Evolutionary conservation across 768 basidiomycete species (phyloP).

Genomic region (Kwoniella europaea): DNA sequence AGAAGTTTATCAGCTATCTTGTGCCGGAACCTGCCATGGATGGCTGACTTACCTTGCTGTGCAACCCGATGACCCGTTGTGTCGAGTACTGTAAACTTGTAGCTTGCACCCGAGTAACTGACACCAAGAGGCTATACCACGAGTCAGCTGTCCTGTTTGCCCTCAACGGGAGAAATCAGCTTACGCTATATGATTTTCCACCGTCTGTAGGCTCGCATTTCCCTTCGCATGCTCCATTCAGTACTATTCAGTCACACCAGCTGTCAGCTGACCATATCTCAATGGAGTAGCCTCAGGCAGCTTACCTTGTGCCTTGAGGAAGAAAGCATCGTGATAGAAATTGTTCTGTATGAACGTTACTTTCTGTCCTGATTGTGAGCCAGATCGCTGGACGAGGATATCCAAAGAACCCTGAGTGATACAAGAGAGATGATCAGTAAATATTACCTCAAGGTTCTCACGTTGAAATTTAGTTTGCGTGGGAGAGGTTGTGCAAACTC

Average conservation of each 20-base stretch:
- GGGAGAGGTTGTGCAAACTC: slow-evolving; percentile 47
- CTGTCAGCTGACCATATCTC: slow-evolving; percentile 2
- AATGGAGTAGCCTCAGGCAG: slow-evolving; percentile 17
- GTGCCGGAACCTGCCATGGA: neutral
- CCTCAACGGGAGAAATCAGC: slow-evolving; percentile 32
- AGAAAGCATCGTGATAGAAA: slow-evolving; percentile 98
- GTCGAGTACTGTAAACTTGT: slow-evolving; percentile 95
- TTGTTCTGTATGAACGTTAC: slow-evolving; percentile 91
- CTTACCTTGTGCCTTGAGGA: slow-evolving; percentile 91
- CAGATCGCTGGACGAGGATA: slow-evolving; percentile 85
- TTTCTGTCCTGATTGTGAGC: slow-evolving; percentile 63
- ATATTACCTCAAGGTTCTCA: too few species aligned
- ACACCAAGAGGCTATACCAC: slow-evolving; percentile 80
- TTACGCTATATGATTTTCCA: slow-evolving; percentile 73
- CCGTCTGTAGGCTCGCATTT: slow-evolving; percentile 71
- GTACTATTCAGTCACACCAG: slow-evolving; percentile 62
- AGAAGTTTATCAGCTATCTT: neutral
- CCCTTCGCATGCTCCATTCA: slow-evolving; percentile 90
- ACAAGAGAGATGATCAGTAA: too few species aligned
- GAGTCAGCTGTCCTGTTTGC: slow-evolving; percentile 1
- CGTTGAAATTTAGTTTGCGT: too few species aligned
- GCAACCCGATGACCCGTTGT: slow-evolving; percentile 85
- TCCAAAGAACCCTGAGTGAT: slow-evolving; percentile 77
- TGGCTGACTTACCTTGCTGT: slow-evolving; percentile 71
- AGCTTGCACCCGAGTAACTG: slow-evolving; percentile 90